Percentiles rank a stretch among this genome's conserved stretches.
phyloP scores from a whole-genome alignment of 495 filamentous ascomycete genomes.

The Friedmanniomyces simplex region DNA sequence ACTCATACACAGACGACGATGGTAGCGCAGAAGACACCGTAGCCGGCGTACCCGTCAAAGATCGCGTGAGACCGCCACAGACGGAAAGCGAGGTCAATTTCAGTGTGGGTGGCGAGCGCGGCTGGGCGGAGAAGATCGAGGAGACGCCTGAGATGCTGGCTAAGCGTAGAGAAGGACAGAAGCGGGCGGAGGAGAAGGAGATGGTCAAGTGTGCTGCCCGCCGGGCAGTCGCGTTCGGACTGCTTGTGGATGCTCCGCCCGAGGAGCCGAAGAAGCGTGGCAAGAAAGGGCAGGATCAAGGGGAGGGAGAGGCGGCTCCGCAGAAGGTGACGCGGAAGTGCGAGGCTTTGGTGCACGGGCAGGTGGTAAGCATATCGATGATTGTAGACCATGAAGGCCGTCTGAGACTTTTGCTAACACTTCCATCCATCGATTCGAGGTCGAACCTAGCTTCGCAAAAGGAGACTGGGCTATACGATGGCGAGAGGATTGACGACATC shows the following conservation, averaged over 20 bases:
- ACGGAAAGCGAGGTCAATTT: constrained; percentile 33
- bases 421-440: no score
- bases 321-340: constrained; percentile 23
- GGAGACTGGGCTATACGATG: constrained; percentile 40
- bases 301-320: neutral
- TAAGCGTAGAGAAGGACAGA: constrained; percentile 26
- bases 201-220: constrained; percentile 36
- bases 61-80: constrained; percentile 33
- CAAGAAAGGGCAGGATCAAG: constrained; percentile 1
- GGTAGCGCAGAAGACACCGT: neutral
- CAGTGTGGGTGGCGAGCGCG: constrained; percentile 36
- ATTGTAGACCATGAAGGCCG: no score
- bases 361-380: no score
- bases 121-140: constrained; percentile 32
- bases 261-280: constrained; percentile 2
- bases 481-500: constrained; percentile 29
- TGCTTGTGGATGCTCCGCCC: constrained; percentile 14
- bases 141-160: constrained; percentile 31
- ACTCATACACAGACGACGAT: neutral
- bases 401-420: no score
- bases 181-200: constrained; percentile 32
- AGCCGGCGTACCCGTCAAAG: neutral
- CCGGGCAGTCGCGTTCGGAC: constrained; percentile 39
- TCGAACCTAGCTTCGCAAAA: constrained; percentile 36
- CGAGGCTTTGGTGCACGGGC: constrained; percentile 33